A percentile compares a stretch with the other conserved stretches of the same genome.
Conservation (phyloP, 768 basidiomycete species). For the Cytidiella melzeri region DNA sequence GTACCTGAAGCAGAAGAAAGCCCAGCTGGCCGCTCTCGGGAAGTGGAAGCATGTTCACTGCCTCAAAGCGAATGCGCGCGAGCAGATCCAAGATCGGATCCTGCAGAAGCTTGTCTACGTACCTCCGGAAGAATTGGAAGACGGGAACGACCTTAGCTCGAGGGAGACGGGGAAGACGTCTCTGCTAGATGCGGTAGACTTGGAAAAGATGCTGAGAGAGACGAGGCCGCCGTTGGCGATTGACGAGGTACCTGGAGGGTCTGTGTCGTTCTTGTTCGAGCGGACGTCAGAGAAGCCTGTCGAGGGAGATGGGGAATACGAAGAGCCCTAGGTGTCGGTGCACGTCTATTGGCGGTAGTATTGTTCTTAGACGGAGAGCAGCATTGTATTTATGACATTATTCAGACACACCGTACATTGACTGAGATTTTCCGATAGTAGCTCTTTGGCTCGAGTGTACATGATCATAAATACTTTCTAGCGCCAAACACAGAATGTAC, state of each 20-base stretch:
- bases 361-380: too few relatives aligned
- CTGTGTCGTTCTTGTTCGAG: conserved; percentile 74
- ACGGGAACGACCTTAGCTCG: conserved; percentile 1
- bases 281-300: conserved; percentile 33
- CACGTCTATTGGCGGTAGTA: background rate
- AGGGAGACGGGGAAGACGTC: conserved; percentile 25
- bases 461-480: background rate
- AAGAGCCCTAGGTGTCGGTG: background rate
- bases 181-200: conserved; percentile 40
- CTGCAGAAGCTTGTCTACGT: conserved; percentile 45
- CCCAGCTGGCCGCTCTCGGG: conserved; percentile 61
- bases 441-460: too few relatives aligned
- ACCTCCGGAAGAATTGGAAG: conserved; percentile 9
- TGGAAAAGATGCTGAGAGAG: conserved; percentile 38
- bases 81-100: conserved; percentile 59
- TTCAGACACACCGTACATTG: background rate
- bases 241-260: conserved; percentile 52
- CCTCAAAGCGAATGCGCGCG: conserved; percentile 36
- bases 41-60: conserved; percentile 88
- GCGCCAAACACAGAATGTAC: background rate
- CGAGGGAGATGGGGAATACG: background rate
- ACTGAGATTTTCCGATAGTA: too few relatives aligned
- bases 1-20: conserved; percentile 65
- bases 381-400: too few relatives aligned
- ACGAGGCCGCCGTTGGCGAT: conserved; percentile 34